Evolutionary conservation across 192 early-diverging fungal species (phyloP).

Genomic region (Obelidium mucronatum): DNA sequence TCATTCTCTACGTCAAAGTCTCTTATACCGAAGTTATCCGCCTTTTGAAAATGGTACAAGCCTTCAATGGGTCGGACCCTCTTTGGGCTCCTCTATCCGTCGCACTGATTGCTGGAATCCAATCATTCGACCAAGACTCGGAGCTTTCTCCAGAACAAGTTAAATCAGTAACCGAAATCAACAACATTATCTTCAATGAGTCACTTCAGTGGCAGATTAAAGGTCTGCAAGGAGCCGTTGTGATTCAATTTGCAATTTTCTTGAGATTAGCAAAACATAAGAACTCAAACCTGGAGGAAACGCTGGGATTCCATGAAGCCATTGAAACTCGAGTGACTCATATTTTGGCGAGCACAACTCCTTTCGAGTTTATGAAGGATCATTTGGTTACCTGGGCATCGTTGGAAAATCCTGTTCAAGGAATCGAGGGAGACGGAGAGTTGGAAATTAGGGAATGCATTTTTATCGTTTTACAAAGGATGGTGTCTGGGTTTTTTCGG

Average conservation of each 20-base stretch:
- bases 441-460: slow-evolving; percentile 25
- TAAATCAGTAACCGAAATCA: background rate
- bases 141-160: slow-evolving; percentile 27
- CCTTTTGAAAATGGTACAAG: slow-evolving; percentile 4
- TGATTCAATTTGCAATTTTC: slow-evolving; percentile 32
- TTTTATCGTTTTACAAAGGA: slow-evolving; percentile 6
- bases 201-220: background rate
- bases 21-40: background rate
- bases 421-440: slow-evolving; percentile 18
- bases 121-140: background rate
- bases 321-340: slow-evolving; percentile 20
- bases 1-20: slow-evolving; percentile 1
- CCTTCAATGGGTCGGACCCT: slow-evolving; percentile 9
- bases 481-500: slow-evolving; percentile 31
- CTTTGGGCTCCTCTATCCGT: slow-evolving; percentile 7
- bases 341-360: background rate
- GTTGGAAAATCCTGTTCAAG: background rate
- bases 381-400: slow-evolving; percentile 1
- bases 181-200: background rate
- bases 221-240: slow-evolving; percentile 24
- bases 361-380: slow-evolving; percentile 35
- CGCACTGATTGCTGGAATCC: slow-evolving; percentile 12
- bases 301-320: slow-evolving; percentile 7
- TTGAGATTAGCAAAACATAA: background rate
- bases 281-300: slow-evolving; percentile 20